Evolutionary conservation across 140 eudicot genomes (phyloP).

Genomic region (Bidens hawaiensis): DNA sequence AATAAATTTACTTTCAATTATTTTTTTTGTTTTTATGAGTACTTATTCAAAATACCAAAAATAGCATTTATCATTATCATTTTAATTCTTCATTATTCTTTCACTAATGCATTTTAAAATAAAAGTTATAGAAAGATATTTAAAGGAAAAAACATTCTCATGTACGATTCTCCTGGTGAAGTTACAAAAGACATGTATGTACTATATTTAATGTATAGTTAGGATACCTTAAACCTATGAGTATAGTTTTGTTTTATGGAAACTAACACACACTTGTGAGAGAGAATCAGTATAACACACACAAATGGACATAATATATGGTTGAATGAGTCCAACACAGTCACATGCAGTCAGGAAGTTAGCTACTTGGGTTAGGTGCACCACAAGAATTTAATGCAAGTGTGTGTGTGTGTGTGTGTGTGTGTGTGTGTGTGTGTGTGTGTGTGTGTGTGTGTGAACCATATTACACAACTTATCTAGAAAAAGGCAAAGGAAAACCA

Average conservation of each 20-base stretch:
- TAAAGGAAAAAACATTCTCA: slow-evolving; percentile 2
- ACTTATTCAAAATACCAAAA: too few relatives aligned
- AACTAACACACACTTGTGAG: slow-evolving; percentile 9
- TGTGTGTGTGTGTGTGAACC: slow-evolving; percentile 37
- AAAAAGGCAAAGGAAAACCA: slow-evolving; percentile 33
- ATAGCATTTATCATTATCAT: too few relatives aligned
- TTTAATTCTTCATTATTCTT: too few relatives aligned
- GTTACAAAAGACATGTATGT: slow-evolving; percentile 5
- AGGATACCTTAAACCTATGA: slow-evolving; percentile 6
- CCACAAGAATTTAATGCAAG: slow-evolving; percentile 39
- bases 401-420: slow-evolving; percentile 13
- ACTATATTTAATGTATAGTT: background rate
- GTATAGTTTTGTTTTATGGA: background rate
- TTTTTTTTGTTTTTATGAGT: too few relatives aligned
- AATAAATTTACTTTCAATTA: too few relatives aligned
- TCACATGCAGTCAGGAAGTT: slow-evolving; percentile 35
- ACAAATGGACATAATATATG: slow-evolving; percentile 27
- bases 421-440: slow-evolving; percentile 31
- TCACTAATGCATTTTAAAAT: too few relatives aligned
- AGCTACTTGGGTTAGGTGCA: slow-evolving; percentile 39
- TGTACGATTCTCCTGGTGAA: background rate
- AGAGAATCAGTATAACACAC: slow-evolving; percentile 22
- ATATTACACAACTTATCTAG: slow-evolving; percentile 38
- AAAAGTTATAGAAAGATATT: background rate
- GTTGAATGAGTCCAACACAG: slow-evolving; percentile 41